These are phyloP conservation scores for Cicer yamashitae DNA, from an alignment of 306 rosid genomes.

Conservation along the genomic window DNA sequence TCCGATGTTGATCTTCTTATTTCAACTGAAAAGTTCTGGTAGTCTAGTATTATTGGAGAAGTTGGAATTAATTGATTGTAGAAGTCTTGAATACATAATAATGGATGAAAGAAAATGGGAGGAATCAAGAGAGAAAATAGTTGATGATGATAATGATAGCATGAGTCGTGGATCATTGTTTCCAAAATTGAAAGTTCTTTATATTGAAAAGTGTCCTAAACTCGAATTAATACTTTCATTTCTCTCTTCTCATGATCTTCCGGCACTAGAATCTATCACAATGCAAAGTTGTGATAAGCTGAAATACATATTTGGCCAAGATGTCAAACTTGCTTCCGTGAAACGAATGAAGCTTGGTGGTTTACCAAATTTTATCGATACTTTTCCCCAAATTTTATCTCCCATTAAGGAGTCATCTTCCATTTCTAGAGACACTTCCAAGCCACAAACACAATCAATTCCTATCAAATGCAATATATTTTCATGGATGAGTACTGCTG, in stretches of 20 bases:
- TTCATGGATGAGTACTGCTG: not conserved
- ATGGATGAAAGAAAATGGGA: too few relatives aligned
- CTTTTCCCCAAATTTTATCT: not conserved
- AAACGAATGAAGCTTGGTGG: accelerated
- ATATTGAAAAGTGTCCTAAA: accelerated
- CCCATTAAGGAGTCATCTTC: not conserved
- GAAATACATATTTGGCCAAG: constrained; percentile 6
- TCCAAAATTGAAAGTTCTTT: not conserved
- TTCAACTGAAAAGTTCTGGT: not conserved
- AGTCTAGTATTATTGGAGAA: not conserved
- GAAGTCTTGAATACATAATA: not conserved
- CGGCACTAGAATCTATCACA: not conserved
- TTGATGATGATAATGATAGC: not conserved
- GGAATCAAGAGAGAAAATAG: not conserved
- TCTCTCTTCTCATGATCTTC: not conserved
- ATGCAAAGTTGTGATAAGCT: not conserved
- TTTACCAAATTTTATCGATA: not conserved
- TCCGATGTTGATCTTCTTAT: not conserved
- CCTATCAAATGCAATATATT: not conserved
- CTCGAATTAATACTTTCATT: not conserved
- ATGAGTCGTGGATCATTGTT: not conserved
- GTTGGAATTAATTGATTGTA: not conserved
- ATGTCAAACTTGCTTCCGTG: not conserved
- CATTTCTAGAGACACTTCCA: not conserved
- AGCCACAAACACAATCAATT: not conserved